phyloP scores from a whole-genome alignment of 1,284 basidiomycete genomes.

The Moesziomyces antarcticus region DNA sequence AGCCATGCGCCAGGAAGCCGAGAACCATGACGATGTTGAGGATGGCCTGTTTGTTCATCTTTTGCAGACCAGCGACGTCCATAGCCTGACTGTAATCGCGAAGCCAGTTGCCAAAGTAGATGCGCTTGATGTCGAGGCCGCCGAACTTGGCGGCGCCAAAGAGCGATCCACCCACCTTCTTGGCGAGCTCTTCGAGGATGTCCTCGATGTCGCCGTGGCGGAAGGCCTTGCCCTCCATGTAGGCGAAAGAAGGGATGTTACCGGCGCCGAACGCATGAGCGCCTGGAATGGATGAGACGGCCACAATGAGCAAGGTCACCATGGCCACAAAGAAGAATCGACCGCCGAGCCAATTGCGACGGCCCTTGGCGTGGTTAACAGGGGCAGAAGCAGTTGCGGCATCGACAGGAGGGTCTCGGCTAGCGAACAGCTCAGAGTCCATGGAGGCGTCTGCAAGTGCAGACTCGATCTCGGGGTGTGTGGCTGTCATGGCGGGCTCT shows the following conservation, averaged over 20 bases:
- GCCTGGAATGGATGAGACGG: conserved; percentile 36
- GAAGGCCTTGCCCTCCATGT: conserved; percentile 60
- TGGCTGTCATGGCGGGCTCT: conserved; percentile 14
- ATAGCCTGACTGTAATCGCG: conserved; percentile 63
- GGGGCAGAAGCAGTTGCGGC: neutral
- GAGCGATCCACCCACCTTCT: conserved; percentile 54
- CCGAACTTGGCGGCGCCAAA: conserved; percentile 59
- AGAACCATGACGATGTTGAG: conserved; percentile 82
- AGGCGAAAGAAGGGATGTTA: conserved; percentile 59
- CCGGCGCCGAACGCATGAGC: conserved; percentile 60
- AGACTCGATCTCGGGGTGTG: conserved; percentile 26
- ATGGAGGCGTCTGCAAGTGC: conserved; percentile 41
- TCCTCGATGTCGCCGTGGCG: conserved; percentile 62
- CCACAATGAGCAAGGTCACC: conserved; percentile 37
- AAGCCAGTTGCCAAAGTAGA: conserved; percentile 65
- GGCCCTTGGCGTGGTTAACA: conserved; percentile 6
- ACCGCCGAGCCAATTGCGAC: conserved; percentile 31
- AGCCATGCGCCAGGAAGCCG: conserved; percentile 71
- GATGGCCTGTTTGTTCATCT: conserved; percentile 75
- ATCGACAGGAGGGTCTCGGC: conserved; percentile 2
- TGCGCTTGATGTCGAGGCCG: conserved; percentile 64
- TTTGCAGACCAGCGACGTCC: conserved; percentile 74
- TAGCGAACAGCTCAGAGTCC: conserved; percentile 16
- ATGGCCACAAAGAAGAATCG: conserved; percentile 42
- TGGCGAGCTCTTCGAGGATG: conserved; percentile 55